Percentiles rank a stretch among this genome's conserved stretches.
These are phyloP conservation scores for Huntiella bhutanensis DNA, from an alignment of 2,329 filamentous ascomycete genomes.

Conservation along the genomic window DNA sequence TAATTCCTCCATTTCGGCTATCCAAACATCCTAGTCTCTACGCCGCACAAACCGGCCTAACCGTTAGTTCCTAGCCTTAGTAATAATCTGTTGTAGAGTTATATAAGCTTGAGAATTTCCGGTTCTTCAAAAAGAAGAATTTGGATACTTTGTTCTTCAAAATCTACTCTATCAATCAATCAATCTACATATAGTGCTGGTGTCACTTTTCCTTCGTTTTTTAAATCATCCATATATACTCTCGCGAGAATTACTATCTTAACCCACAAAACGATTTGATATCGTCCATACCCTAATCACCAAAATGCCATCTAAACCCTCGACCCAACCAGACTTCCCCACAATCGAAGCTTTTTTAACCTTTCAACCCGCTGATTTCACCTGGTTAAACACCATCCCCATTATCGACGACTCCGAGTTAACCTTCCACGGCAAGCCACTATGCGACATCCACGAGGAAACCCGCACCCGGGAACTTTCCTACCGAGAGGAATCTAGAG, in stretches of 20 bases:
- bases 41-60: no score
- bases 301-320: slow-evolving; percentile 2
- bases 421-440: slow-evolving; percentile 39
- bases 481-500: no score
- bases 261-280: not conserved
- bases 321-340: not conserved
- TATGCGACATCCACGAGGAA: slow-evolving; percentile 42
- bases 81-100: no score
- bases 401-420: slow-evolving; percentile 43
- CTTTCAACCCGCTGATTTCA: slow-evolving; percentile 12
- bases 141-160: not conserved
- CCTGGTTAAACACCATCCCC: slow-evolving; percentile 30
- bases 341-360: slow-evolving; percentile 6
- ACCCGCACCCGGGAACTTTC: slow-evolving; percentile 21
- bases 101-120: no score
- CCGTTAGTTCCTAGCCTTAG: no score
- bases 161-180: not conserved
- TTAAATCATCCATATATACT: not conserved
- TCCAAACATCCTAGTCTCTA: no score
- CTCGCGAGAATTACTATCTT: not conserved
- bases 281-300: not conserved
- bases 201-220: not conserved
- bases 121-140: no score
- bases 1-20: no score
- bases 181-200: not conserved